phyloP scores from a whole-genome alignment of 495 filamentous ascomycete species.

The Aspergillus nidulans region DNA sequence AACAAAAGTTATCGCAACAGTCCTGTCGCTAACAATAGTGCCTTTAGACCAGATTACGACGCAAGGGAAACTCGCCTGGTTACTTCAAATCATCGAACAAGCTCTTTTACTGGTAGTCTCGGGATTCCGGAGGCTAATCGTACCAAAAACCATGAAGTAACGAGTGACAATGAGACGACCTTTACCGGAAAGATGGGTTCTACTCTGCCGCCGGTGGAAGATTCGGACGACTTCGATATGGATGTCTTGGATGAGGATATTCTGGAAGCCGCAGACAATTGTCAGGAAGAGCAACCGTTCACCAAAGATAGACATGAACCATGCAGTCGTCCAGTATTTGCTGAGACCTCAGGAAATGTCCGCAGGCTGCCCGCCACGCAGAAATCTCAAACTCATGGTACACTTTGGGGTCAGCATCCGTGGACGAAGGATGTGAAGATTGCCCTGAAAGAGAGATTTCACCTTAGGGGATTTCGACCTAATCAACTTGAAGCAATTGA shows the following conservation, averaged over 20 bases:
- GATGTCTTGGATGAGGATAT: slow-evolving; percentile 67
- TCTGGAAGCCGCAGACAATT: slow-evolving; percentile 54
- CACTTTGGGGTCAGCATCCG: slow-evolving; percentile 45
- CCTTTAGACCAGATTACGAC: background rate
- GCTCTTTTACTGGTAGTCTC: background rate
- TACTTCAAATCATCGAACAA: slow-evolving; percentile 7
- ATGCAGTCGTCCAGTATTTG: slow-evolving; percentile 43
- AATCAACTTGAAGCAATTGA: slow-evolving; percentile 97
- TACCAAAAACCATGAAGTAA: slow-evolving; percentile 21
- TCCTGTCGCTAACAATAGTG: background rate
- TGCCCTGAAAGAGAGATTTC: slow-evolving; percentile 73
- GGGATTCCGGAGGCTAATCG: slow-evolving; percentile 1
- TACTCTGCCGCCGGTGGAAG: slow-evolving; percentile 22
- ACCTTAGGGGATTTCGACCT: slow-evolving; percentile 77
- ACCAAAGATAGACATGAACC: slow-evolving; percentile 20
- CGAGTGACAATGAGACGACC: slow-evolving; percentile 25
- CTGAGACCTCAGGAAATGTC: slow-evolving; percentile 53
- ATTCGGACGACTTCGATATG: slow-evolving; percentile 59
- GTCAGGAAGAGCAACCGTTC: slow-evolving; percentile 45
- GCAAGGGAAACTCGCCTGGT: background rate
- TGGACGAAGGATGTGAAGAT: slow-evolving; percentile 86
- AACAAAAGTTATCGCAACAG: background rate
- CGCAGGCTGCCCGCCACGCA: slow-evolving; percentile 26
- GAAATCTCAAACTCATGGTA: slow-evolving; percentile 31
- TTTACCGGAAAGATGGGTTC: slow-evolving; percentile 50